These are phyloP conservation scores for Barnettozyma sucrosica DNA, from an alignment of 805 yeast genomes.

Conservation along the genomic window DNA sequence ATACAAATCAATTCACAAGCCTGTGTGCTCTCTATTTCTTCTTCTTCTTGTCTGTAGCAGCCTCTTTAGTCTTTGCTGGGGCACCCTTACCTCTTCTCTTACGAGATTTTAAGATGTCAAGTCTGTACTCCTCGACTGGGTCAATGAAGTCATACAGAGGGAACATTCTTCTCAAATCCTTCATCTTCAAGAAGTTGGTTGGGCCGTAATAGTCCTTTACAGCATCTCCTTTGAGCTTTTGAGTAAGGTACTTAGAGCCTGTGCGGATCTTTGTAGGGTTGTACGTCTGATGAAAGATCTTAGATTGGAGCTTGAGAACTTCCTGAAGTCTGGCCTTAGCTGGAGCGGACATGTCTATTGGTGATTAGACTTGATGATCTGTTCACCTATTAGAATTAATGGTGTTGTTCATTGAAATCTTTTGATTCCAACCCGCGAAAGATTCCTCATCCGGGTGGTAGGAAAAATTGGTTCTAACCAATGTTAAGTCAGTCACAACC, in stretches of 20 bases:
- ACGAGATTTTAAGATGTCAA: conserved; percentile 37
- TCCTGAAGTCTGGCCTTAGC: conserved; percentile 44
- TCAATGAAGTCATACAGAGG: conserved; percentile 49
- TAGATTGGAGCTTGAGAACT: conserved; percentile 54
- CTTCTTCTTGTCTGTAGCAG: conserved; percentile 32
- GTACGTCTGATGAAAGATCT: conserved; percentile 63
- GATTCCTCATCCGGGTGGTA: not conserved
- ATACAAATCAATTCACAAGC: conserved; percentile 6
- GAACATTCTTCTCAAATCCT: conserved; percentile 49
- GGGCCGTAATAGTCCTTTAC: conserved; percentile 70
- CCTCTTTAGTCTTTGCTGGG: conserved; percentile 64
- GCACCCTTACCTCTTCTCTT: conserved; percentile 89
- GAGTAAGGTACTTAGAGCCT: conserved; percentile 64
- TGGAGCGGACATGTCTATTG: conserved; percentile 27
- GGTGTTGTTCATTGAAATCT: not conserved
- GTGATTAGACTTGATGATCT: not conserved
- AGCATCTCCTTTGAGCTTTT: conserved; percentile 69
- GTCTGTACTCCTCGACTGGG: conserved; percentile 65
- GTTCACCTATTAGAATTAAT: not conserved
- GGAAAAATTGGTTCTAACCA: too few relatives aligned
- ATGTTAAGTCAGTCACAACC: too few relatives aligned
- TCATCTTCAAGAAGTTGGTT: conserved; percentile 58
- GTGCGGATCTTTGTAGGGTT: conserved; percentile 64
- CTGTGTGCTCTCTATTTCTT: conserved; percentile 29
- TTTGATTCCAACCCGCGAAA: conserved; percentile 1